Percentiles rank a stretch among this genome's conserved stretches.
These are phyloP conservation scores for Penium margaritaceum DNA, from an alignment of 139 green algal species.

Conservation along the genomic window DNA sequence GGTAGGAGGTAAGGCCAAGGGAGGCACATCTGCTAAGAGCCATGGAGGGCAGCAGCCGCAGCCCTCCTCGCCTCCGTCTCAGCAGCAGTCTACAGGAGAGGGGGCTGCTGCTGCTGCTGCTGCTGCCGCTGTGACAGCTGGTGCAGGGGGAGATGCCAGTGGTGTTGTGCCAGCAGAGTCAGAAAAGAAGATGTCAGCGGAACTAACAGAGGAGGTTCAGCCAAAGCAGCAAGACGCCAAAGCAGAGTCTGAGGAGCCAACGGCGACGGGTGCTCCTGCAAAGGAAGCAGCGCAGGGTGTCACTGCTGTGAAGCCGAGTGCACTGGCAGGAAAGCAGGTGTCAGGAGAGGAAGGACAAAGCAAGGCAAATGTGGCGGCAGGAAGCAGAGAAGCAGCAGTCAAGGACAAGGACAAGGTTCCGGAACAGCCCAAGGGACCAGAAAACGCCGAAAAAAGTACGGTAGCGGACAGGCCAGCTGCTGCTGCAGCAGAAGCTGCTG, in stretches of 20 bases:
- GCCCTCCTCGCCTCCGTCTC: neutral
- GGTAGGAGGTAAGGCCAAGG: neutral
- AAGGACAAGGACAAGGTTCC: neutral
- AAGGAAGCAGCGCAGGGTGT: neutral
- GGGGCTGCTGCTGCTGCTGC: neutral
- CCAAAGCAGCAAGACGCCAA: neutral
- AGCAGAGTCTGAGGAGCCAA: neutral
- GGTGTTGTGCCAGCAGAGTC: neutral
- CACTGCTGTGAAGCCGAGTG: too few relatives aligned
- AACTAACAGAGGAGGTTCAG: neutral
- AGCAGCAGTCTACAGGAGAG: neutral
- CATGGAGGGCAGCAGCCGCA: neutral
- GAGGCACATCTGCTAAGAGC: neutral
- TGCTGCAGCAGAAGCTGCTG: constrained; percentile 1
- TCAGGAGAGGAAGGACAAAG: neutral
- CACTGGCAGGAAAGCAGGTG: neutral
- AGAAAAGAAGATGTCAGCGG: neutral
- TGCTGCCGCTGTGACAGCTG: neutral
- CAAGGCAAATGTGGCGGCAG: neutral
- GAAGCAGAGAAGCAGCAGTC: neutral
- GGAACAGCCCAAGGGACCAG: neutral
- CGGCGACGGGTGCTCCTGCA: neutral
- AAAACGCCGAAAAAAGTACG: neutral
- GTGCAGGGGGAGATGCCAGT: neutral
- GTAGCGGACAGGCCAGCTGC: neutral